phyloP scores from a whole-genome alignment of 2,329 filamentous ascomycete species.

The Hypocreales sp. region DNA sequence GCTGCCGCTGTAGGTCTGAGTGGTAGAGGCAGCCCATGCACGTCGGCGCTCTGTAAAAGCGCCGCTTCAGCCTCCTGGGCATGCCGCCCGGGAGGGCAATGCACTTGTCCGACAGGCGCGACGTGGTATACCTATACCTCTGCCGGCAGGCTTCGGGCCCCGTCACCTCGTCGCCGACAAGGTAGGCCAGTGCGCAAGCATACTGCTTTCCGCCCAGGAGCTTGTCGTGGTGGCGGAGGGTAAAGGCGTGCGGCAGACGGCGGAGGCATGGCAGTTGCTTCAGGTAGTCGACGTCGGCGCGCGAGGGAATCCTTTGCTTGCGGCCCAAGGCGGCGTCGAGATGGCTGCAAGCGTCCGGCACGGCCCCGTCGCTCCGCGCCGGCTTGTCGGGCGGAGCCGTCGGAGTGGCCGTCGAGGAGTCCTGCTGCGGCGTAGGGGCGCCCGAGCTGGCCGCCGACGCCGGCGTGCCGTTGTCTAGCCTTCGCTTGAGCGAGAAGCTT shows the following conservation, averaged over 20 bases:
- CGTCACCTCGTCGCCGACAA: conserved; percentile 12
- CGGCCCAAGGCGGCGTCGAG: conserved; percentile 9
- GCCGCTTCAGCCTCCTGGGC: conserved; percentile 4
- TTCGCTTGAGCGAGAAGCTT: too few relatives aligned
- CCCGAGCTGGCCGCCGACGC: background rate
- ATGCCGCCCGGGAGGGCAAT: conserved; percentile 10
- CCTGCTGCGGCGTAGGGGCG: background rate
- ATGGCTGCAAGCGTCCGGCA: conserved; percentile 3
- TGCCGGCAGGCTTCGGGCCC: conserved; percentile 4
- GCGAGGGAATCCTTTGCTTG: conserved; percentile 6
- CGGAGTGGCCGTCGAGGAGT: background rate
- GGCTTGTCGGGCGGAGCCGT: too few relatives aligned
- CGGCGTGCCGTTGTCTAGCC: background rate
- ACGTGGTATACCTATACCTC: background rate
- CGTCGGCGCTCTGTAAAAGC: conserved; percentile 7
- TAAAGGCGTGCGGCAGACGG: conserved; percentile 11
- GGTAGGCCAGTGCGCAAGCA: conserved; percentile 15
- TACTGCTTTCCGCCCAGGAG: conserved; percentile 10
- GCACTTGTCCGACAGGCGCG: conserved; percentile 12
- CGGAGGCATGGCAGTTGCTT: conserved; percentile 8
- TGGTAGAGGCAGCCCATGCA: conserved; percentile 18
- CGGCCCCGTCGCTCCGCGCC: too few relatives aligned
- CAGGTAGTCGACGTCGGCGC: conserved; percentile 11
- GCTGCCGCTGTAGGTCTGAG: conserved; percentile 8
- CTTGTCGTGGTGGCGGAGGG: conserved; percentile 6